A percentile compares a stretch with the other conserved stretches of the same genome.
Evolutionary conservation across 768 basidiomycete species (phyloP).

Genomic region (Collybia mongolica): DNA sequence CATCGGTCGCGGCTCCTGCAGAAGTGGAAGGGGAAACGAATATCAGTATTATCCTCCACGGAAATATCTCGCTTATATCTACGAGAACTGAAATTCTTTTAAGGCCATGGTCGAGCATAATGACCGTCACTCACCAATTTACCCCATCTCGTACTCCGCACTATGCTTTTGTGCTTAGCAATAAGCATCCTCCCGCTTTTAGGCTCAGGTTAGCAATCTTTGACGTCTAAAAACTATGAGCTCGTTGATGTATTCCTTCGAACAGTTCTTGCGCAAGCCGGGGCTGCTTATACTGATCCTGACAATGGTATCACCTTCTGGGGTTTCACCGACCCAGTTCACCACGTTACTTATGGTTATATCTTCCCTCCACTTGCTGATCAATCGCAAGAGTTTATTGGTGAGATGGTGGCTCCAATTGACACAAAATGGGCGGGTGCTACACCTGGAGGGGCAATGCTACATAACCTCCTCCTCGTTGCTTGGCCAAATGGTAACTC

Average conservation of each 20-base stretch:
- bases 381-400: conserved; percentile 56
- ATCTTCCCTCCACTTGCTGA: conserved; percentile 48
- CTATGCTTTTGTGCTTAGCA: conserved; percentile 31
- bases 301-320: conserved; percentile 57
- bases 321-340: conserved; percentile 40
- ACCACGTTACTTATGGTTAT: conserved; percentile 45
- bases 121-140: conserved; percentile 6
- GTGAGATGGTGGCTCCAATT: conserved; percentile 58
- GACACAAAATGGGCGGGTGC: conserved; percentile 55
- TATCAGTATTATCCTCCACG: conserved; percentile 16
- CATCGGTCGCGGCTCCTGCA: background rate
- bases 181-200: conserved; percentile 38
- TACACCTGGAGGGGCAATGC: conserved; percentile 53
- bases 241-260: background rate
- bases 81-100: conserved; percentile 10
- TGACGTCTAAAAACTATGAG: background rate
- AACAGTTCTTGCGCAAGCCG: conserved; percentile 42
- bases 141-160: conserved; percentile 12
- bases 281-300: conserved; percentile 44
- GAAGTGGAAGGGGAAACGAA: conserved; percentile 14
- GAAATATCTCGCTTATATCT: conserved; percentile 20
- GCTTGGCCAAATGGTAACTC: conserved; percentile 58
- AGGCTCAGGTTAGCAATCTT: conserved; percentile 33
- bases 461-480: conserved; percentile 53
- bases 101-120: conserved; percentile 11